phyloP scores from a whole-genome alignment of 129 eudicot species.

The Chrysanthemum seticuspe region DNA sequence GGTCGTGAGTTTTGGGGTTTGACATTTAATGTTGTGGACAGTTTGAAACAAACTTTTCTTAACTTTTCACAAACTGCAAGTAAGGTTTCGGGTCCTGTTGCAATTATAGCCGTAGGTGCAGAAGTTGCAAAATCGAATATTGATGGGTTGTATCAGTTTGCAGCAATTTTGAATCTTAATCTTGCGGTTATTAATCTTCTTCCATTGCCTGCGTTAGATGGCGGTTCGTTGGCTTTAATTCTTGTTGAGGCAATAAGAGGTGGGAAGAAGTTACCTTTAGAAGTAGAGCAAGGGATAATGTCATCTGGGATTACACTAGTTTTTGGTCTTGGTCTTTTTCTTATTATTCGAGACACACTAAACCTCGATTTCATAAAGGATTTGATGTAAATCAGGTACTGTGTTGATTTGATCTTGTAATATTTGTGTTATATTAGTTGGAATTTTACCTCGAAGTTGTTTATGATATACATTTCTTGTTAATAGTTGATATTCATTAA shows the following conservation, averaged over 20 bases:
- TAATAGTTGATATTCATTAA: no score
- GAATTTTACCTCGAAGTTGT: slow-evolving; percentile 6
- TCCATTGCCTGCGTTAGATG: slow-evolving; percentile 93
- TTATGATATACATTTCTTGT: no score
- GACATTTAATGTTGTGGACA: slow-evolving; percentile 55
- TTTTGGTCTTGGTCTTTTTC: slow-evolving; percentile 64
- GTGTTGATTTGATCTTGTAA: slow-evolving; percentile 15
- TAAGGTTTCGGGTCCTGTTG: slow-evolving; percentile 93
- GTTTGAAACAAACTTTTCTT: slow-evolving; percentile 63
- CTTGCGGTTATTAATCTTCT: slow-evolving; percentile 91
- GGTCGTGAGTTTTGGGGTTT: slow-evolving; percentile 88
- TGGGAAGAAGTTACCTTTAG: slow-evolving; percentile 63
- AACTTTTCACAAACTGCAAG: slow-evolving; percentile 45
- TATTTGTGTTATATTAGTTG: slow-evolving; percentile 31
- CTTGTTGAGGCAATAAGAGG: slow-evolving; percentile 73
- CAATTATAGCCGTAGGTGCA: slow-evolving; percentile 93
- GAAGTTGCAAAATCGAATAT: slow-evolving; percentile 43
- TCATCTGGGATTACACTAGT: slow-evolving; percentile 86
- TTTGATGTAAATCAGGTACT: slow-evolving; percentile 48
- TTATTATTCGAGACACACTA: slow-evolving; percentile 81
- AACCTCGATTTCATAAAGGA: slow-evolving; percentile 86
- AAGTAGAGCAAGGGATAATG: slow-evolving; percentile 86
- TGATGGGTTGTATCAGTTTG: slow-evolving; percentile 84
- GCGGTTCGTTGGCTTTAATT: slow-evolving; percentile 84
- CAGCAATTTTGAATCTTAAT: slow-evolving; percentile 81